Evolutionary conservation across 2,329 filamentous ascomycete genomes (phyloP).

Genomic region (Fusarium dlaminii): DNA sequence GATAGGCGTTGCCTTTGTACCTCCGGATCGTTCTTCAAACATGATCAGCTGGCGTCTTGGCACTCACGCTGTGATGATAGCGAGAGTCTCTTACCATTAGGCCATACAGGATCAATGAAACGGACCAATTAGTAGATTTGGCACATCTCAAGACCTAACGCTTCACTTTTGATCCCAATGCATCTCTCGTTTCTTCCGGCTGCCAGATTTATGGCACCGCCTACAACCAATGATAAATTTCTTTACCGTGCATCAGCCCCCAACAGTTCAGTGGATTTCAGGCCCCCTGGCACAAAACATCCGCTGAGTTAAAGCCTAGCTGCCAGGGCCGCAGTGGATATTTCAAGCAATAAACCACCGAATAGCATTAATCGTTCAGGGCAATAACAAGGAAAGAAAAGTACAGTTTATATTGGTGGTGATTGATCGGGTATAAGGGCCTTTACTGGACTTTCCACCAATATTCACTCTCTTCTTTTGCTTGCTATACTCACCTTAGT

Average conservation of each 20-base stretch:
- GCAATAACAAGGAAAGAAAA: neutral
- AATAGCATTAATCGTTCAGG: neutral
- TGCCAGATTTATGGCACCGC: neutral
- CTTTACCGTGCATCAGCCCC: neutral
- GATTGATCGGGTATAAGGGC: neutral
- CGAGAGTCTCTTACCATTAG: neutral
- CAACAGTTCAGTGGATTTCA: too few species aligned
- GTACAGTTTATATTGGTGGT: neutral
- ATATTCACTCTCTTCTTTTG: neutral
- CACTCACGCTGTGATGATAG: neutral
- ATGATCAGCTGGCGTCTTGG: neutral
- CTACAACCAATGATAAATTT: too few species aligned
- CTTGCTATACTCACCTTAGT: neutral
- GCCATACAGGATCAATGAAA: neutral
- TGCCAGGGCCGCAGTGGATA: neutral
- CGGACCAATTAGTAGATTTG: neutral
- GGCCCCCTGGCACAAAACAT: neutral
- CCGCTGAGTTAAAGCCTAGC: neutral
- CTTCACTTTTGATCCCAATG: neutral
- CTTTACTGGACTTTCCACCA: neutral
- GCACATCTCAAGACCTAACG: accelerated
- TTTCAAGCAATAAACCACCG: neutral
- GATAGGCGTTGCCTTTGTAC: neutral
- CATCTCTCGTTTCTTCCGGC: neutral
- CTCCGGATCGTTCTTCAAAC: neutral